These are phyloP conservation scores for Sporothrix protearum DNA, from an alignment of 2,329 filamentous ascomycete species.

Conservation along the genomic window DNA sequence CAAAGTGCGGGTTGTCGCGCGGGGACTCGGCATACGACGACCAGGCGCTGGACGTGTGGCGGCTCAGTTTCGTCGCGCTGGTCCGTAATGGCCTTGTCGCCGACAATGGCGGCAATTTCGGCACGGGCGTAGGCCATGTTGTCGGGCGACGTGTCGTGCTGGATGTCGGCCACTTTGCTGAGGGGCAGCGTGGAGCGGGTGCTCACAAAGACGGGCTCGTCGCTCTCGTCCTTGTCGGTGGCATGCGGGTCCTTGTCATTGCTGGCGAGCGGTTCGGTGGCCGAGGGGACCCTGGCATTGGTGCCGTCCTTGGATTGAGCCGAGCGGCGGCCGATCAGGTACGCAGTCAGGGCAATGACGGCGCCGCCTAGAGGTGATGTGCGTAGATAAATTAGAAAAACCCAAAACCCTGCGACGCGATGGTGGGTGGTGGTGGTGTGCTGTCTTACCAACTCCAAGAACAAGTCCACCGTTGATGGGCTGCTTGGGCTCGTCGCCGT, in stretches of 20 bases:
- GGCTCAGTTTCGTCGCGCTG: constrained; percentile 49
- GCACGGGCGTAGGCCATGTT: constrained; percentile 49
- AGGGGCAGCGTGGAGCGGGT: constrained; percentile 44
- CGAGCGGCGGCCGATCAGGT: not conserved
- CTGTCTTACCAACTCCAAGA: not conserved
- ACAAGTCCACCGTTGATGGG: not conserved
- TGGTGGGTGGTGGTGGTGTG: not conserved
- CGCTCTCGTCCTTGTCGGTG: not conserved
- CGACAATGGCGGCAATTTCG: constrained; percentile 61
- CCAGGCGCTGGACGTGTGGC: constrained; percentile 60
- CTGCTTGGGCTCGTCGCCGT: not conserved
- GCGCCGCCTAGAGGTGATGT: not conserved
- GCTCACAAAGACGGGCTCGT: not conserved
- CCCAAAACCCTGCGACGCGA: not conserved
- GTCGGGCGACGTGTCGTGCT: constrained; percentile 53
- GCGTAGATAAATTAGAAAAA: not conserved
- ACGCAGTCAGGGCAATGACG: not conserved
- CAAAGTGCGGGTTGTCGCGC: constrained; percentile 53
- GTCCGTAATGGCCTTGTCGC: constrained; percentile 61
- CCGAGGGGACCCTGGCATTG: not conserved
- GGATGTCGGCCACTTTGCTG: constrained; percentile 44
- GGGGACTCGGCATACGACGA: constrained; percentile 53
- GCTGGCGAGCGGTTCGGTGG: not conserved
- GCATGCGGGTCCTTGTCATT: not conserved
- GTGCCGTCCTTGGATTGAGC: not conserved